These are phyloP conservation scores for Paxillus rubicundulus DNA, from an alignment of 768 basidiomycete species.

Conservation along the genomic window DNA sequence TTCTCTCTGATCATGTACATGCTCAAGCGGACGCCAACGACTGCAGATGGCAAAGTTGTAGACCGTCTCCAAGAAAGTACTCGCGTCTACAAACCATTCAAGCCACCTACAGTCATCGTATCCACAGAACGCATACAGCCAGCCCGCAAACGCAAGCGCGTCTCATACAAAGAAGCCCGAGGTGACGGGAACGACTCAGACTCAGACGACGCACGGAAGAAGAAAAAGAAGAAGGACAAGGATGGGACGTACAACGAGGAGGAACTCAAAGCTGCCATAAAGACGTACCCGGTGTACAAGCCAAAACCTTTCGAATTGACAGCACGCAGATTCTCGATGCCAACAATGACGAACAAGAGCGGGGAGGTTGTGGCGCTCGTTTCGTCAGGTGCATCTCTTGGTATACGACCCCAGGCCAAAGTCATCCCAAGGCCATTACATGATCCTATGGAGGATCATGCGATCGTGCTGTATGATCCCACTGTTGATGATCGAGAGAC, in stretches of 20 bases:
- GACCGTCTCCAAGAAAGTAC: slow-evolving; percentile 70
- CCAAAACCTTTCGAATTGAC: slow-evolving; percentile 70
- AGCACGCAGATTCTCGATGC: slow-evolving; percentile 76
- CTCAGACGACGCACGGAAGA: slow-evolving; percentile 44
- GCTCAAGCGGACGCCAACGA: slow-evolving; percentile 70
- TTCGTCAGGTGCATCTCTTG: slow-evolving; percentile 72
- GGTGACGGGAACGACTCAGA: slow-evolving; percentile 58
- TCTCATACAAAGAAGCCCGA: slow-evolving; percentile 78
- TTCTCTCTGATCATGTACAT: slow-evolving; percentile 37
- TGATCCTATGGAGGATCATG: slow-evolving; percentile 97
- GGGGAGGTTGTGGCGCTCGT: slow-evolving; percentile 58
- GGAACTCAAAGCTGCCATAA: slow-evolving; percentile 59
- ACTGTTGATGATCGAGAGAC: slow-evolving; percentile 92
- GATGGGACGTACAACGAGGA: slow-evolving; percentile 63
- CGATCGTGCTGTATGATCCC: slow-evolving; percentile 95
- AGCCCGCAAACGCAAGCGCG: slow-evolving; percentile 80
- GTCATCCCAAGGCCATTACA: slow-evolving; percentile 90
- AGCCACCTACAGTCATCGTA: slow-evolving; percentile 54
- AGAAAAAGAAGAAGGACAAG: slow-evolving; percentile 66
- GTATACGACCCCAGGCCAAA: slow-evolving; percentile 76
- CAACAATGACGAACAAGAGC: slow-evolving; percentile 70
- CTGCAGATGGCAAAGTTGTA: slow-evolving; percentile 62
- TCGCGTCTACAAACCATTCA: slow-evolving; percentile 79
- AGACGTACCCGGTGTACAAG: slow-evolving; percentile 75
- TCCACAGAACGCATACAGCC: slow-evolving; percentile 56